Conservation (phyloP, 306 rosid species). For the Heteromeles arbutifolia region DNA sequence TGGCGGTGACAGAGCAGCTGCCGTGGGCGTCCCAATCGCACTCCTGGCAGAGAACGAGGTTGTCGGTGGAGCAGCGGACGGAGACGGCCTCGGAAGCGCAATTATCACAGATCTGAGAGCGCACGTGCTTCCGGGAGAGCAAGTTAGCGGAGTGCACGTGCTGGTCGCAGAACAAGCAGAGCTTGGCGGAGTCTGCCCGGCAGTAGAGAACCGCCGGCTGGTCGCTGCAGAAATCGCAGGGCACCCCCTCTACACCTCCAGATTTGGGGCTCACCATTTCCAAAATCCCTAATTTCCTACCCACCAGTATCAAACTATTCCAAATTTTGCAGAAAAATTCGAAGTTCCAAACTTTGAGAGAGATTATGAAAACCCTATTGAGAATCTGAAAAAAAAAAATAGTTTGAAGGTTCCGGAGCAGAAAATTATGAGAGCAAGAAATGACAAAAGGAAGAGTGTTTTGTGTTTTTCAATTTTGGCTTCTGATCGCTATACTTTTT, state of each 20-base stretch:
- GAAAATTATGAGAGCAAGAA: not conserved
- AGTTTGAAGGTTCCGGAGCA: not conserved
- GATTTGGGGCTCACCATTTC: constrained; percentile 38
- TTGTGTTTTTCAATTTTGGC: not conserved
- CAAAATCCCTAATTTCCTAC: not conserved
- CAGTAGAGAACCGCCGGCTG: constrained; percentile 53
- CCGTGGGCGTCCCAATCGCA: constrained; percentile 64
- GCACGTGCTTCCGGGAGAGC: constrained; percentile 52
- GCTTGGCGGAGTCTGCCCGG: constrained; percentile 67
- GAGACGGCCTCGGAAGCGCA: constrained; percentile 48
- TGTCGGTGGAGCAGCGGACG: constrained; percentile 51
- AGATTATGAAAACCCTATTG: not conserved
- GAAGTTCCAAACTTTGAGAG: not conserved
- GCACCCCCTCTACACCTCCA: constrained; percentile 13
- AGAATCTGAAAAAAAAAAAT: no score
- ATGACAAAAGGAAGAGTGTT: not conserved
- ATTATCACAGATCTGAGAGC: constrained; percentile 65
- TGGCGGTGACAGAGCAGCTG: constrained; percentile 31
- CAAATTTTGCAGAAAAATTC: not conserved
- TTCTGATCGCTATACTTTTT: not conserved
- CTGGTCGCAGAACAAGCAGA: constrained; percentile 58
- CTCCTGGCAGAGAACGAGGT: constrained; percentile 53
- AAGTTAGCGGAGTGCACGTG: constrained; percentile 63
- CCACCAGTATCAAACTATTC: not conserved
- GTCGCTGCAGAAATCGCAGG: constrained; percentile 57